Evolutionary conservation across 2,329 filamentous ascomycete genomes (phyloP).

Genomic region (Aspergillus tubingensis): DNA sequence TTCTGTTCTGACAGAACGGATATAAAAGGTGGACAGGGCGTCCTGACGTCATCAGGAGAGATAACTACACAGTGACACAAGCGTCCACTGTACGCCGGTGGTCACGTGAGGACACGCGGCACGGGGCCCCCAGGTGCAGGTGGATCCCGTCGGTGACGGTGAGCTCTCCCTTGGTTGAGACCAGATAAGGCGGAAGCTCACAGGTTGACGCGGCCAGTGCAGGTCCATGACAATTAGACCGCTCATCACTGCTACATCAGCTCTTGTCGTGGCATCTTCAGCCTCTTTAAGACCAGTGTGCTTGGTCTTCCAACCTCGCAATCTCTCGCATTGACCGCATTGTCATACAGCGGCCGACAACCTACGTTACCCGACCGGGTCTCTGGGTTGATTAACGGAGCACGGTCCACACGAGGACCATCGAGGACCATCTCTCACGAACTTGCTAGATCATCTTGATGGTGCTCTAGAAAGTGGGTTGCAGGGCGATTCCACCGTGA

Average conservation of each 20-base stretch:
- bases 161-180: slow-evolving; percentile 12
- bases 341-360: background rate
- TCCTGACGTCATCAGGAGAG: slow-evolving; percentile 14
- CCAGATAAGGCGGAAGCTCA: slow-evolving; percentile 7
- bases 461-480: background rate
- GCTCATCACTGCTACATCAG: background rate
- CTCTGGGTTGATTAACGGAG: background rate
- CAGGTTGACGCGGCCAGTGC: background rate
- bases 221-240: background rate
- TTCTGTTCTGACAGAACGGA: too few relatives aligned
- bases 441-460: slow-evolving; percentile 1
- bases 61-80: background rate
- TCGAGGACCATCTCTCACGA: background rate
- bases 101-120: slow-evolving; percentile 21
- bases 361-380: background rate
- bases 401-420: slow-evolving; percentile 5
- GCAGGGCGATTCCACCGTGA: background rate
- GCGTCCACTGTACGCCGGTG: background rate
- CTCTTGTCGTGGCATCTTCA: background rate
- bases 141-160: slow-evolving; percentile 14
- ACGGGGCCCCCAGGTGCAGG: slow-evolving; percentile 14
- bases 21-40: background rate
- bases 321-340: background rate
- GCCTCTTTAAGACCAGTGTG: background rate
- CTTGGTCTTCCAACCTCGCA: background rate